A percentile compares a stretch with the other conserved stretches of the same genome.
Conservation (phyloP, 2,329 filamentous ascomycete genomes). For the Sclerotinia minor region DNA sequence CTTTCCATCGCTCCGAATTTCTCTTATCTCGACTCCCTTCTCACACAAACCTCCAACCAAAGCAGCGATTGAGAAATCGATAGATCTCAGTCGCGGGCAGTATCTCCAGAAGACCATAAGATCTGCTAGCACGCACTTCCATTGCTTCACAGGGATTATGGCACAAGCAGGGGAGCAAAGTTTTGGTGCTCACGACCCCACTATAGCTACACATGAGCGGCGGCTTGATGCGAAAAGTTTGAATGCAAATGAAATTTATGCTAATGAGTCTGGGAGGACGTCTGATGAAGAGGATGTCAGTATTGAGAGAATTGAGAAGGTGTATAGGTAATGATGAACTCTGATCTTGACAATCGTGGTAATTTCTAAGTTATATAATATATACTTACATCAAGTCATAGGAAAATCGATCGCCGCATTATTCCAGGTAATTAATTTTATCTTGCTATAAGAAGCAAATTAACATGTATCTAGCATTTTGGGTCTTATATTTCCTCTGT, state of each 20-base stretch:
- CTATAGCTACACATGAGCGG: constrained; percentile 12
- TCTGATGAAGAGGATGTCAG: constrained; percentile 33
- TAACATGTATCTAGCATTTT: constrained; percentile 62
- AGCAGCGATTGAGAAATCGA: constrained; percentile 13
- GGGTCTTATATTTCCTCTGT: constrained; percentile 88
- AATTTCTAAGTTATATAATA: background rate
- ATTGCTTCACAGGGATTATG: constrained; percentile 40
- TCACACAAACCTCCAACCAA: background rate
- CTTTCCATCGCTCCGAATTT: background rate
- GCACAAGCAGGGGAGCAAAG: constrained; percentile 31
- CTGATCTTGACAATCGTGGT: constrained; percentile 10
- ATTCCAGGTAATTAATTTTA: constrained; percentile 46
- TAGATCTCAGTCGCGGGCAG: background rate
- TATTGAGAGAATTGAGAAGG: constrained; percentile 41
- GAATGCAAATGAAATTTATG: constrained; percentile 12
- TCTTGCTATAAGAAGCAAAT: background rate
- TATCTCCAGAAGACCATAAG: background rate
- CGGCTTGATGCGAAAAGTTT: constrained; percentile 21
- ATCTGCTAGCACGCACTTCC: constrained; percentile 40
- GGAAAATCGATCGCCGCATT: constrained; percentile 58
- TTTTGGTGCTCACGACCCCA: constrained; percentile 25
- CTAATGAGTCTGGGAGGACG: constrained; percentile 25
- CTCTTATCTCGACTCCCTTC: background rate
- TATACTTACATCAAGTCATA: constrained; percentile 23
- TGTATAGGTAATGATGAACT: constrained; percentile 42